These are phyloP conservation scores for Cyclostephanos invisitatus DNA, from an alignment of 108 stramenopile species.

Conservation along the genomic window DNA sequence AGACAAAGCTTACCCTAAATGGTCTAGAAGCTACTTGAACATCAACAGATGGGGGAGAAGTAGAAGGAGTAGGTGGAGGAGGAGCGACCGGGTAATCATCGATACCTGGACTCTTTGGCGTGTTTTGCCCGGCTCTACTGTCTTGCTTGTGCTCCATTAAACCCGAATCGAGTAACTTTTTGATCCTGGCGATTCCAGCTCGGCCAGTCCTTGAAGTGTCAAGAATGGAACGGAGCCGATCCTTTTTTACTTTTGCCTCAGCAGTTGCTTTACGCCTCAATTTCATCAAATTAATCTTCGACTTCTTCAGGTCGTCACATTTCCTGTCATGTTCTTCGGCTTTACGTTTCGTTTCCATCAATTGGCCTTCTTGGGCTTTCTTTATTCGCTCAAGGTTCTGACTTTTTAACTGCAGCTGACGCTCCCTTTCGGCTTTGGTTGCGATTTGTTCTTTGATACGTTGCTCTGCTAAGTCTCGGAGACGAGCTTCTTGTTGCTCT, in stretches of 20 bases:
- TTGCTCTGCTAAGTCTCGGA: neutral
- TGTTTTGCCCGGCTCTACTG: neutral
- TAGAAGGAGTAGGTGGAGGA: too few relatives aligned
- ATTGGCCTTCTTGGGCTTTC: conserved; percentile 2
- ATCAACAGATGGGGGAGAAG: too few relatives aligned
- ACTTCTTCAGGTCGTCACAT: conserved; percentile 6
- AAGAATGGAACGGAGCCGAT: conserved; percentile 17
- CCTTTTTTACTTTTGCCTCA: conserved; percentile 31
- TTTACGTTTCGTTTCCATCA: conserved; percentile 1
- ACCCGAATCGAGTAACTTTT: conserved; percentile 13
- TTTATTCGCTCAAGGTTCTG: conserved; percentile 20
- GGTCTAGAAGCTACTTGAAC: too few relatives aligned
- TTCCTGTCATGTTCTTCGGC: conserved; percentile 13
- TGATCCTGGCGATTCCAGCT: conserved; percentile 10
- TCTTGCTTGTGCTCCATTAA: neutral
- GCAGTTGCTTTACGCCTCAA: conserved; percentile 18
- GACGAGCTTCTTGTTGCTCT: conserved; percentile 10
- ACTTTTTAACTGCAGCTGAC: conserved; percentile 16
- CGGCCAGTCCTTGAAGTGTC: conserved; percentile 20
- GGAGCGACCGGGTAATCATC: too few relatives aligned
- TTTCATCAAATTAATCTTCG: conserved; percentile 16
- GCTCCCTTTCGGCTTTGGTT: conserved; percentile 15
- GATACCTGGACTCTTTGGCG: too few relatives aligned
- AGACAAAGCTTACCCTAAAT: too few relatives aligned
- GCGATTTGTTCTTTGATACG: conserved; percentile 21